phyloP scores from a whole-genome alignment of 2,329 filamentous ascomycete genomes.

The Aspergillus ochraceoroseus region DNA sequence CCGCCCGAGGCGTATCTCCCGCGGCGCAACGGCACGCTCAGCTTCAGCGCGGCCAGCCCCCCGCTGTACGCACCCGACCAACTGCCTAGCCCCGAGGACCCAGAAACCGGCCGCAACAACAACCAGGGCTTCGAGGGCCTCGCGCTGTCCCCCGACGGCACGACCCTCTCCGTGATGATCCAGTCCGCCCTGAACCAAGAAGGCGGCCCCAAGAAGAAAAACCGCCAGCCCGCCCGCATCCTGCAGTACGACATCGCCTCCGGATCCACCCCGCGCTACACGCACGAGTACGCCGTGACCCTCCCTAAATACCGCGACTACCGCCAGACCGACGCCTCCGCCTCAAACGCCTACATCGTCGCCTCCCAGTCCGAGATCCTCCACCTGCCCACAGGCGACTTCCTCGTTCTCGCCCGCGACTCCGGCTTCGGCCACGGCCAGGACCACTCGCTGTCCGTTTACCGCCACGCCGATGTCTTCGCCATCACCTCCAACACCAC shows the following conservation, averaged over 20 bases:
- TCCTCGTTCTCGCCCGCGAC: conserved; percentile 64
- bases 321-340: conserved; percentile 43
- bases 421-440: conserved; percentile 56
- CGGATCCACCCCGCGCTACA: conserved; percentile 43
- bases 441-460: conserved; percentile 51
- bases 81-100: conserved; percentile 52
- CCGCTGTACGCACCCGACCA: conserved; percentile 54
- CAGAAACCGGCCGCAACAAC: conserved; percentile 60
- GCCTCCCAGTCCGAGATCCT: conserved; percentile 67
- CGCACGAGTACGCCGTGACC: conserved; percentile 61
- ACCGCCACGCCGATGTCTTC: conserved; percentile 66
- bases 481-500: conserved; percentile 57
- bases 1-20: conserved; percentile 63
- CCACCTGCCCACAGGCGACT: conserved; percentile 58
- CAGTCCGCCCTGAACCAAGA: conserved; percentile 63
- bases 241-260: conserved; percentile 59
- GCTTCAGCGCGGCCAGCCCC: conserved; percentile 61
- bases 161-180: conserved; percentile 59
- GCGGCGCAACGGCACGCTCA: conserved; percentile 55
- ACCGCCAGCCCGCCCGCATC: conserved; percentile 56
- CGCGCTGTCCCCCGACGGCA: conserved; percentile 58
- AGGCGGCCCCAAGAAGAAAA: conserved; percentile 53
- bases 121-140: conserved; percentile 73
- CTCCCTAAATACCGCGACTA: conserved; percentile 57
- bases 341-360: conserved; percentile 43